These are phyloP conservation scores for Ilex aquifolium DNA, from an alignment of 257 asterid genomes.

Conservation along the genomic window DNA sequence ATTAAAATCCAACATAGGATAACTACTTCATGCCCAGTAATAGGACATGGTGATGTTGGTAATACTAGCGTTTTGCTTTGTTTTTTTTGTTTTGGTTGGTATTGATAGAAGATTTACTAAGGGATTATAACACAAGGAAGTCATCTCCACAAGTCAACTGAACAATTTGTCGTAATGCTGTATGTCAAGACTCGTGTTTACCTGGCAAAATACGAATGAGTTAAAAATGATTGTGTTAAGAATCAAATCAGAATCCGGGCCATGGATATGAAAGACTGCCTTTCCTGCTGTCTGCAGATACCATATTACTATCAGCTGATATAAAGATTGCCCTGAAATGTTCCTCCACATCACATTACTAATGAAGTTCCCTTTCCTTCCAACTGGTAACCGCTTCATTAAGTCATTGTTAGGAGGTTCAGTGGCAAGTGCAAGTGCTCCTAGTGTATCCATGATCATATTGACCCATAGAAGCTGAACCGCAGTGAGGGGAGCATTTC, in stretches of 20 bases:
- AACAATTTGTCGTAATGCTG: neutral
- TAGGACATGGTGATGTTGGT: no score
- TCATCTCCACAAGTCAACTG: neutral
- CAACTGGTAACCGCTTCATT: conserved; percentile 79
- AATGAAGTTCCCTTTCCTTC: conserved; percentile 88
- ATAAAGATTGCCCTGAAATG: conserved; percentile 79
- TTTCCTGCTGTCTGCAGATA: conserved; percentile 82
- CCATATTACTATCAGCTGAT: conserved; percentile 84
- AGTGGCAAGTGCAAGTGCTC: conserved; percentile 97
- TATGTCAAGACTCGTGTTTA: conserved; percentile 10
- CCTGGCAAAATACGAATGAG: conserved; percentile 94
- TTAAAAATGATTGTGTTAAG: conserved; percentile 86
- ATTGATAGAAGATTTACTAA: no score
- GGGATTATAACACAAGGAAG: no score
- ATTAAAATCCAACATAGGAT: no score
- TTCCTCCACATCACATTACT: conserved; percentile 96
- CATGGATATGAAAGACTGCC: conserved; percentile 50
- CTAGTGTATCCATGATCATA: conserved; percentile 98
- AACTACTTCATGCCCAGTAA: no score
- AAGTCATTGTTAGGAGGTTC: conserved; percentile 86
- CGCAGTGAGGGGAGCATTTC: conserved; percentile 87
- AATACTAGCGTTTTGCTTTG: no score
- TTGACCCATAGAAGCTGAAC: conserved; percentile 98
- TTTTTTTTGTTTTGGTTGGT: no score
- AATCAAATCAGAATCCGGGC: conserved; percentile 58